Evolutionary conservation across 1,139 yeast species (phyloP), one percentile per base, ranked within the genome.

Genomic region (Tardiomyces depauwii): DNA sequence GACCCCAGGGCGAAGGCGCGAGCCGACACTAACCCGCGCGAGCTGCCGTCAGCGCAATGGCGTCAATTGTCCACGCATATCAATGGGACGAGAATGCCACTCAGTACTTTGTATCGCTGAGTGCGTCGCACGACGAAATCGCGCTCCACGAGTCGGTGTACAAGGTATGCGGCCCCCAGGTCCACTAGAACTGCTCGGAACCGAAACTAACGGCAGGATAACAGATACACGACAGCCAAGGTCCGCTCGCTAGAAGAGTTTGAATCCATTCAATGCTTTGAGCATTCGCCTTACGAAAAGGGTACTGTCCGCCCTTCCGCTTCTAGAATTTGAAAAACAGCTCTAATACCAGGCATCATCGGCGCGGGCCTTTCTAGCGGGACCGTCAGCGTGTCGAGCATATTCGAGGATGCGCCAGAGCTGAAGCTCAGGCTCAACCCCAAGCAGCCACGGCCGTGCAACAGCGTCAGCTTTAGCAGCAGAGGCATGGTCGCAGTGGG

Each of bases 291-390:
- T 1, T 57, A 63, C 1, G 69, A 70, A 21, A 21, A 21, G 25
- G 25, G 25, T 21, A 21, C 25, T n/a, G n/a, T n/a, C n/a, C n/a
- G n/a, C n/a, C n/a, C n/a, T n/a, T n/a, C n/a, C n/a, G n/a, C n/a
- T n/a, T n/a, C n/a, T n/a, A n/a, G n/a, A n/a, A n/a, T n/a, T n/a
- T n/a, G n/a, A n/a, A 21, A 21, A 21, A 5, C 7, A 21, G 7
- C 7, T 21, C 25, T 21, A 21, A 21, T 7, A 28, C 38, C 41
- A 40, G 64, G 64, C 2, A 58, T 84, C 16, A 73, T 79, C 0
- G 86, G 82, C 11, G 82, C 80, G 13, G 95, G 95, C 1, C 82
- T 83, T 43, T 71, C 79, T 47, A 80, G 77, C 57, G 96, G 96
- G 1, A 67, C 69, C 16, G 75, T 85, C 2, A 71, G 78, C 42